Evolutionary conservation across 345 rosid genomes (phyloP).

Genomic region (Rhodamnia rubescens): DNA sequence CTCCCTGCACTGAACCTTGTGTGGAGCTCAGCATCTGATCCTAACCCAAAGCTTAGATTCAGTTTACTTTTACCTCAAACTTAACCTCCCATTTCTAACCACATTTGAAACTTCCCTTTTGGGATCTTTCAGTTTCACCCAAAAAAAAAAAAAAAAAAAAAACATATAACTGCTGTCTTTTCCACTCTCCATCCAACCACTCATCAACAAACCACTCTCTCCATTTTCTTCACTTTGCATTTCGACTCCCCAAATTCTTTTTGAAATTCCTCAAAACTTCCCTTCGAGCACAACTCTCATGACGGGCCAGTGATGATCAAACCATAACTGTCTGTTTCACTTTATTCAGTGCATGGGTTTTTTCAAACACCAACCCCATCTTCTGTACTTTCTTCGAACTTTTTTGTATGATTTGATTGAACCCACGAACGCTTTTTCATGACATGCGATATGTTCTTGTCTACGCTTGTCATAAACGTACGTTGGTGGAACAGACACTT

Average conservation of each 20-base stretch:
- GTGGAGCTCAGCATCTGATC: background rate
- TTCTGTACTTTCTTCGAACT: background rate
- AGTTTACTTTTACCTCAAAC: background rate
- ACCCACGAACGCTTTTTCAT: background rate
- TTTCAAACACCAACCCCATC: background rate
- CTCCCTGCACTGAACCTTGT: background rate
- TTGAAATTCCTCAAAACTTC: background rate
- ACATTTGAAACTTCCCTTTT: background rate
- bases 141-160: background rate
- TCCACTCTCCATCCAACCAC: slow-evolving; percentile 12
- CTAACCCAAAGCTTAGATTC: background rate
- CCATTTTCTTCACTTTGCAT: background rate
- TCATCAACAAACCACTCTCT: slow-evolving; percentile 11
- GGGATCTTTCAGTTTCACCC: slow-evolving; percentile 5
- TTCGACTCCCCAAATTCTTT: background rate
- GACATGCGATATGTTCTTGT: background rate
- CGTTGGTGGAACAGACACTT: background rate
- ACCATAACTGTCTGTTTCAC: background rate
- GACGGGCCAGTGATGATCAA: slow-evolving; percentile 2
- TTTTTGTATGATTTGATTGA: background rate
- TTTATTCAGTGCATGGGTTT: background rate
- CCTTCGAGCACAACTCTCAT: slow-evolving; percentile 5
- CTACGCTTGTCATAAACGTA: background rate
- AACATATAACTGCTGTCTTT: slow-evolving; percentile 9
- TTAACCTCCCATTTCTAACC: background rate